These are phyloP conservation scores for Vicia faba DNA, from an alignment of 306 rosid species.

Conservation along the genomic window DNA sequence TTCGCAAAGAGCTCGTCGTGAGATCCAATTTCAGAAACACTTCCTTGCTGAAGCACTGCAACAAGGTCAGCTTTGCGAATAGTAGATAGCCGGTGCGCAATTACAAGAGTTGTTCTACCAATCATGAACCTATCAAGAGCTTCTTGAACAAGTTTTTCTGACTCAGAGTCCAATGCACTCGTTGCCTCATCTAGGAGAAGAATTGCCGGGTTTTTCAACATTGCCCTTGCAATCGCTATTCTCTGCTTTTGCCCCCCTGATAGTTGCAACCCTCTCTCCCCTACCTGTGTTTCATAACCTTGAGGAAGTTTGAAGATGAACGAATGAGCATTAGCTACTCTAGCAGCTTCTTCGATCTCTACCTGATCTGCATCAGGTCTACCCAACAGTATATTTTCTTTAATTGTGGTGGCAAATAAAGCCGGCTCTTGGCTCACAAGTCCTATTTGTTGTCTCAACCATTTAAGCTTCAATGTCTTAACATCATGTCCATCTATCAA, in stretches of 20 bases:
- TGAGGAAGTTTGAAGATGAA: conserved; percentile 92
- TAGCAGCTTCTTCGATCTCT: conserved; percentile 97
- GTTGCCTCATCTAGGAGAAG: conserved; percentile 94
- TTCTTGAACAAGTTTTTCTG: conserved; percentile 96
- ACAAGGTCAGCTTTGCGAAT: conserved; percentile 99
- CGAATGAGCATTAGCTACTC: conserved; percentile 97
- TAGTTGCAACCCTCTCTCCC: conserved; percentile 95
- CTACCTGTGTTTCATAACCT: conserved; percentile 95
- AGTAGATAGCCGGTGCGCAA: conserved; percentile 99
- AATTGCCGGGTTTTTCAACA: conserved; percentile 97
- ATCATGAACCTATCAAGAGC: conserved; percentile 99
- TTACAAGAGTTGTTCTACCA: conserved; percentile 93
- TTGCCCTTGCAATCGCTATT: conserved; percentile 98
- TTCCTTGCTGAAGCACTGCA: conserved; percentile 92
- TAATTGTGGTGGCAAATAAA: conserved; percentile 88
- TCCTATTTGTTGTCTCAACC: conserved; percentile 97
- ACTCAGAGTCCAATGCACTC: conserved; percentile 97
- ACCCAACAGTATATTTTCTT: conserved; percentile 88
- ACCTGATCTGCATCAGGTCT: conserved; percentile 88
- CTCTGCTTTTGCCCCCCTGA: conserved; percentile 99
- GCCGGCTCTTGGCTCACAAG: conserved; percentile 99
- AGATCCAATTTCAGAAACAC: conserved; percentile 89
- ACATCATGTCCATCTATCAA: conserved; percentile 85
- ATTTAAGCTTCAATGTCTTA: conserved; percentile 78
- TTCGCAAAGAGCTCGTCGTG: conserved; percentile 87